Evolutionary conservation across 129 eudicot genomes (phyloP), one percentile per base, ranked within the genome.

Genomic region (Arctium lappa): DNA sequence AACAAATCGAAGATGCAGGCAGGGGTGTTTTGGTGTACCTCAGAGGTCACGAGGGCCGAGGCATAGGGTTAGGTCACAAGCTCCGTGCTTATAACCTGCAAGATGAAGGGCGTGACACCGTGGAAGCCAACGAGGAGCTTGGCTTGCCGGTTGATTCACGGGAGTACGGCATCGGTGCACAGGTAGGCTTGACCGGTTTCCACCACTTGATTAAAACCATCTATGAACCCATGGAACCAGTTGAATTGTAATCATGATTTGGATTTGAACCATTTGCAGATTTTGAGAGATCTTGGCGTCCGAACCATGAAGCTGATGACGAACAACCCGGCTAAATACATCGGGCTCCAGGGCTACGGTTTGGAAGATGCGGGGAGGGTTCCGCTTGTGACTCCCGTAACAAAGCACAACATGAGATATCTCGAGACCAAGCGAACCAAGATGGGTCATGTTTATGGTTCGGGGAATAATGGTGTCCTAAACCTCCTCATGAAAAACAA

Each of bases 41-140:
- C 9, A 93, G 97, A 85, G 98, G 98, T 56, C 98, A 95, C 74
- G 97, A 95, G 76, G 98, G 98, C 2, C 89, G 98, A 76, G 98
- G 98, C 69, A 95, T 95, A 2, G 98, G 98, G 53, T 86, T 95
- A 84, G 98, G 98, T 75, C 97, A 91, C 88, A 95, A 95, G 81
- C 97, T 95, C 69, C 94, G 94, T 76, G 98, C 97, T 71, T 95
- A 95, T 85, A 95, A 95, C 74, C 82, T 95, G 46, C 98, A 95
- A 86, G 98, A 95, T 85, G 93, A 80, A 82, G 98, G 98, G 18
- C 97, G 97, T 82, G 98, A 95, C 83, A 95, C 98, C 3, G 97
- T 95, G 27, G 97, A 95, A 87, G 98, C 97, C 74, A 95, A 95
- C 30, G 98, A 92, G 84, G 98, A 95, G 68, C 86, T 95, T 11